phyloP scores from a whole-genome alignment of 2,329 filamentous ascomycete species.

The Mycosphaerella sp. region DNA sequence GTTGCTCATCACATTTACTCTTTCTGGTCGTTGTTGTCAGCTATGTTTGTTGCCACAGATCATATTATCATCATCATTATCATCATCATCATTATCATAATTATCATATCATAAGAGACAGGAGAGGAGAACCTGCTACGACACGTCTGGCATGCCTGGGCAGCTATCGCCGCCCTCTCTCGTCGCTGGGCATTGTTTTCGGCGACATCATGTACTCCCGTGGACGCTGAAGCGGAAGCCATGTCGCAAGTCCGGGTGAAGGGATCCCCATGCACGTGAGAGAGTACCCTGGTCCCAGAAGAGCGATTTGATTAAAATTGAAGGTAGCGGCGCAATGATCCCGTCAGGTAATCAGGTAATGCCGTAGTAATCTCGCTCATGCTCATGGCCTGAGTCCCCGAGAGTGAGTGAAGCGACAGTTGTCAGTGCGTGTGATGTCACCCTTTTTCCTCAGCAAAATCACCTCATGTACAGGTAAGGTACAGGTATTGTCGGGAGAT shows the following conservation, averaged over 20 bases:
- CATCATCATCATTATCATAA: too few relatives aligned
- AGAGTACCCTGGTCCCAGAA: neutral
- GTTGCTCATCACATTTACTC: conserved; percentile 58
- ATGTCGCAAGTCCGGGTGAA: conserved; percentile 2
- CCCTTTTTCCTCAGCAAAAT: too few relatives aligned
- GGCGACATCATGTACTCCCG: conserved; percentile 9
- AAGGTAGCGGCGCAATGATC: too few relatives aligned
- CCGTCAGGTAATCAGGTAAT: too few relatives aligned
- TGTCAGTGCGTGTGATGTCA: too few relatives aligned
- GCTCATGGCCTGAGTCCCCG: too few relatives aligned
- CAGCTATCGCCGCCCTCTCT: conserved; percentile 46
- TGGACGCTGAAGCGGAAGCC: conserved; percentile 5
- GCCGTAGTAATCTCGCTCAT: too few relatives aligned
- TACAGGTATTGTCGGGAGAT: too few relatives aligned
- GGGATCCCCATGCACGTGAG: neutral
- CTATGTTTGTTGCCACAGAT: neutral
- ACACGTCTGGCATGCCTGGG: conserved; percentile 55
- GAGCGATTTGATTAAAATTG: neutral
- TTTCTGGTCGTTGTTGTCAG: conserved; percentile 41
- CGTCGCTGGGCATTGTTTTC: conserved; percentile 31
- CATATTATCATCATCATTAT: too few relatives aligned
- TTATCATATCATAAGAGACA: neutral
- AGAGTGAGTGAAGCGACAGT: too few relatives aligned
- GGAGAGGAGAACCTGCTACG: conserved; percentile 33
- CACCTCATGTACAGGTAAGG: too few relatives aligned